Evolutionary conservation across 345 rosid genomes (phyloP).

Genomic region (Salix udensis): DNA sequence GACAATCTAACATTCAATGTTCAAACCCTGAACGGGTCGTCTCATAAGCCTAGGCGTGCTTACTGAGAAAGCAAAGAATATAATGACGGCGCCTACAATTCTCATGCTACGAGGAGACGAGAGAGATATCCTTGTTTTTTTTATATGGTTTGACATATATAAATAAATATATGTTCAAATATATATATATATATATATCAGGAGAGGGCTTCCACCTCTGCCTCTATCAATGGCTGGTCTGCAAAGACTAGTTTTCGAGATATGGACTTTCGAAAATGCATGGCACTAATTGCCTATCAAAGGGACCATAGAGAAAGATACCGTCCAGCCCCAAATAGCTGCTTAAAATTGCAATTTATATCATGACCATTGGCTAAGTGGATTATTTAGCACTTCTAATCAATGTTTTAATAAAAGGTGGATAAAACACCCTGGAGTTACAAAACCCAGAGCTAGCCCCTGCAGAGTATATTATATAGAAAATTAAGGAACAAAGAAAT

Average conservation of each 20-base stretch:
- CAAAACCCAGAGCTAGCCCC: not conserved
- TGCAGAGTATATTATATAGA: no score
- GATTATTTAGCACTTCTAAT: not conserved
- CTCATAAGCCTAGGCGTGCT: conserved; percentile 1
- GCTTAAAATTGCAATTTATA: not conserved
- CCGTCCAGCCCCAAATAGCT: not conserved
- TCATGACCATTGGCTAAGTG: not conserved
- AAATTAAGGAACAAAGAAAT: not conserved
- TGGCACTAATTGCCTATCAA: not conserved
- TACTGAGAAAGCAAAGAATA: not conserved
- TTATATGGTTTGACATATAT: no score
- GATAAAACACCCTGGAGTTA: not conserved
- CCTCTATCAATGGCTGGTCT: not conserved
- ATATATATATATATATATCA: no score
- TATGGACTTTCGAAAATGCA: not conserved
- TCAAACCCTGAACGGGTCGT: not conserved
- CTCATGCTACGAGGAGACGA: not conserved
- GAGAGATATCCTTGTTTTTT: not conserved
- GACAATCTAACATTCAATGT: conserved; percentile 7
- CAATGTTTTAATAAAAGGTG: not conserved
- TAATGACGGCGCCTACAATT: conserved; percentile 6
- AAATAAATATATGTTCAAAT: not conserved
- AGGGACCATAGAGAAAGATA: not conserved
- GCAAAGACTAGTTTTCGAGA: not conserved
- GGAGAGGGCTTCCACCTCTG: not conserved